Conservation (phyloP, 345 rosid species). For the Ceriops zippeliana region DNA sequence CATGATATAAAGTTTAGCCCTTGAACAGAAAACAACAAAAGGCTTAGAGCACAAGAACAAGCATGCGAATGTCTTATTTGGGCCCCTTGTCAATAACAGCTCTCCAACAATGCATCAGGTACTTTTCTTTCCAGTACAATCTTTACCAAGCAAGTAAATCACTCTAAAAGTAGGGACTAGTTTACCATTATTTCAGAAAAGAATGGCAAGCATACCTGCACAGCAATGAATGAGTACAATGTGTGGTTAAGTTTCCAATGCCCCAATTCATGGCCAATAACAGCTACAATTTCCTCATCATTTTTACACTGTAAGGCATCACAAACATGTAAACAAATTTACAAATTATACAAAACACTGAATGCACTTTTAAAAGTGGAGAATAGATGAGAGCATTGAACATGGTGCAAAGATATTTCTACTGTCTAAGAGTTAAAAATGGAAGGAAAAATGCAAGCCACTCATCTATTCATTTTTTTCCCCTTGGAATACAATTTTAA, state of each 20-base stretch:
- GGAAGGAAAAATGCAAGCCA: too few species aligned
- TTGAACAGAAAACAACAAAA: background rate
- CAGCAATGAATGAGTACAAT: constrained; percentile 79
- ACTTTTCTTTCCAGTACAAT: background rate
- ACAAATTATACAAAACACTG: background rate
- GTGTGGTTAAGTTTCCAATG: constrained; percentile 99
- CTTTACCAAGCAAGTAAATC: too few species aligned
- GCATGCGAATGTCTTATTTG: background rate
- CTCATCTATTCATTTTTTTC: too few species aligned
- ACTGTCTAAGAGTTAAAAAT: too few species aligned
- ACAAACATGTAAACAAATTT: constrained; percentile 12
- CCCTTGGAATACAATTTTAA: too few species aligned
- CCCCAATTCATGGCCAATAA: constrained; percentile 96
- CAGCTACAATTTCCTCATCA: constrained; percentile 93
- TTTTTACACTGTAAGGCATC: constrained; percentile 68
- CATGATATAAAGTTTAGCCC: background rate
- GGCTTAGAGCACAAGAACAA: background rate
- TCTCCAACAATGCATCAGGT: background rate
- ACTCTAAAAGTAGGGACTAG: too few species aligned
- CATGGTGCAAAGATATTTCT: too few species aligned
- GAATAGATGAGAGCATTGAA: too few species aligned
- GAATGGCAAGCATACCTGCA: constrained; percentile 54
- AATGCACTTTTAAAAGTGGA: too few species aligned
- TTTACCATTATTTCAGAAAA: too few species aligned
- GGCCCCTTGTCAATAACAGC: background rate